Conservation (phyloP, 257 asterid species). For the Coffea canephora region DNA sequence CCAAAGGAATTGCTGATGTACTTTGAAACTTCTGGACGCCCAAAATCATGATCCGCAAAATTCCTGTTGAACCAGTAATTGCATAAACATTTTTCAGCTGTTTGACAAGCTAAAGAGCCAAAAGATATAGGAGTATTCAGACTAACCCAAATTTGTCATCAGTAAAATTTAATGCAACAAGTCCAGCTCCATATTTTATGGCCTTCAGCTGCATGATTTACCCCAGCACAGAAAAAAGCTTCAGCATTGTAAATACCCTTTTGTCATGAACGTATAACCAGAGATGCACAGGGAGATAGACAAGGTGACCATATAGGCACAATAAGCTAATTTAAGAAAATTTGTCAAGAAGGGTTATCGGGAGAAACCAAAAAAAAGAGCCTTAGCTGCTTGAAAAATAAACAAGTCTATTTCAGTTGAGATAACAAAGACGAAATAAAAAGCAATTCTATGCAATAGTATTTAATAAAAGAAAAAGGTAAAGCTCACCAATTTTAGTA, state of each 20-base stretch:
- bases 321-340: not conserved
- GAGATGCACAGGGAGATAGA: not conserved
- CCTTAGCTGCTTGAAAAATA: not conserved
- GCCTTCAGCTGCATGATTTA: constrained; percentile 57
- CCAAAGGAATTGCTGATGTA: constrained; percentile 44
- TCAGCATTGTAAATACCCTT: not conserved
- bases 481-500: not conserved
- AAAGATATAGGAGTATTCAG: constrained; percentile 7
- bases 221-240: not conserved
- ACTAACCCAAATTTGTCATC: constrained; percentile 47
- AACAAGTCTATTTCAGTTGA: not conserved
- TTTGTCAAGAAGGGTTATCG: not conserved
- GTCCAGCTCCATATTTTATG: constrained; percentile 64
- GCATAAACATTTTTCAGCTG: constrained; percentile 10
- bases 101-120: constrained; percentile 5
- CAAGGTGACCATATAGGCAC: not conserved
- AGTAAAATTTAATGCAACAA: constrained; percentile 39
- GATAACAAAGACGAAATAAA: not conserved
- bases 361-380: not conserved
- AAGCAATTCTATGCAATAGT: not conserved
- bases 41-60: constrained; percentile 32
- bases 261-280: too few species aligned
- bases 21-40: constrained; percentile 38
- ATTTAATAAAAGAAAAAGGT: not conserved
- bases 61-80: constrained; percentile 39